Base-by-base conservation (phyloP, 148 eudicot species). In the Polygonum maritimum region DNA sequence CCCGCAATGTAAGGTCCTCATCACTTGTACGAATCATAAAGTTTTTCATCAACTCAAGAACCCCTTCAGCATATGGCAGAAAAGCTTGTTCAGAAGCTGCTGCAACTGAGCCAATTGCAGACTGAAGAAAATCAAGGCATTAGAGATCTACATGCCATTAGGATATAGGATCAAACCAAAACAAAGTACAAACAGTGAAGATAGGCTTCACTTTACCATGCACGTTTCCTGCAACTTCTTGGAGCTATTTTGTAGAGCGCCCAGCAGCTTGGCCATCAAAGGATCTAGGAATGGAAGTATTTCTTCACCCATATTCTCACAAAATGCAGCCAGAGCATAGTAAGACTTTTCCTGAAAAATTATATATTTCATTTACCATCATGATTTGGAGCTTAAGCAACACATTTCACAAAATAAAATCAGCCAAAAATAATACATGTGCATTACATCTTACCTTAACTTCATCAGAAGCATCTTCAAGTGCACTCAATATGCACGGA, bases 21-120 rank as follows among this genome's bases (percentile, higher is more conserved):
- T 94, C 98, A 77, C 85, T 89, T 65, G 93, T 92, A 70, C 92
- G 89, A 75, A 94, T 90, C 97, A 94, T 87, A 71, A 94, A 94
- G 48, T 63, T 78, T 89, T 92, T 89, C 96, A 92, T 90, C 85
- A 94, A 81, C 87, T 92, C 97, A 73, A 94, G 88, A 76, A 94
- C 93, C 87, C 89, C 87, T 81, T 92, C 98, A 81, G 98, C 97
- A 83, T 89, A 94, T 33, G 98, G 97, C 45, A 94, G 41, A 79
- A 94, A 94, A 70, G 96, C 96, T 85, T 90, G 89, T 77, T 94
- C 97, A 76, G 98, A 88, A 76, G 98, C 98, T 78, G 98, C 83
- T 70, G 97, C 98, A 85, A 94, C 91, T 69, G 98, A 92, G 74
- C 97, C 97, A 77, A 94, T 92, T 51, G 97, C 97, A 80, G 97